Evolutionary conservation across 495 filamentous ascomycete species (phyloP), one percentile per base, ranked within the genome.

Genomic region (Podospora australis): DNA sequence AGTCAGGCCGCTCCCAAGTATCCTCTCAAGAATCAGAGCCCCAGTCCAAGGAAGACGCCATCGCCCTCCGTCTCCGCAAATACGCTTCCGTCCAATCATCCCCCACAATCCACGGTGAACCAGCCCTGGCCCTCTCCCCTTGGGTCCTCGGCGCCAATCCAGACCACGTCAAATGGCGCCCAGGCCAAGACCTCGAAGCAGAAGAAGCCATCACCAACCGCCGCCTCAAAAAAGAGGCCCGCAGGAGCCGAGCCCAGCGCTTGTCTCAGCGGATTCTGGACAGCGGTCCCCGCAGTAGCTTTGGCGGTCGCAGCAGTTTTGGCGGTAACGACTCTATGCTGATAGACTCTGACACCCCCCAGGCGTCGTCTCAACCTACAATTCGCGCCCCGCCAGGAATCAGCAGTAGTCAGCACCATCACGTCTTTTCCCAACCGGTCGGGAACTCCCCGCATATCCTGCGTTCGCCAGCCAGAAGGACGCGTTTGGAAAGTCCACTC

Each of bases 131-230:
- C n/a, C 41, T 53, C 2, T 49, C 56, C 23, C 50, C 41, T 36
- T 58, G 57, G 54, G 49, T 54, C 13, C 46, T 57, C 4, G 54
- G 49, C 30, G 39, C 34, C 14, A 45, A 60, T 47, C 53, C 53
- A 9, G 40, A 45, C 17, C 43, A 49, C 20, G 48, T 48, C 39
- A 46, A 38, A 24, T 63, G 53, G 57, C 49, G 41, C 11, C 44
- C 53, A 7, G 48, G 49, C 4, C 39, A 46, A 13, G 41, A 53
- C n/a, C 35, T 46, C 0, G 38, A 50, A 8, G 54, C 44, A 4
- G 7, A 16, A 3, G 54, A 58, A 3, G 58, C 53, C 2, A 51
- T 41, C n/a, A 35, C 35, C 20, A 40, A 44, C 25, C n/a, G 45
- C 8, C 52, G 54, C 5, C 32, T 39, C 10, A 29, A 32, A 13